Evolutionary conservation across 768 basidiomycete species (phyloP), one percentile per base, ranked within the genome.

Genomic region (Naganishia antarctica): DNA sequence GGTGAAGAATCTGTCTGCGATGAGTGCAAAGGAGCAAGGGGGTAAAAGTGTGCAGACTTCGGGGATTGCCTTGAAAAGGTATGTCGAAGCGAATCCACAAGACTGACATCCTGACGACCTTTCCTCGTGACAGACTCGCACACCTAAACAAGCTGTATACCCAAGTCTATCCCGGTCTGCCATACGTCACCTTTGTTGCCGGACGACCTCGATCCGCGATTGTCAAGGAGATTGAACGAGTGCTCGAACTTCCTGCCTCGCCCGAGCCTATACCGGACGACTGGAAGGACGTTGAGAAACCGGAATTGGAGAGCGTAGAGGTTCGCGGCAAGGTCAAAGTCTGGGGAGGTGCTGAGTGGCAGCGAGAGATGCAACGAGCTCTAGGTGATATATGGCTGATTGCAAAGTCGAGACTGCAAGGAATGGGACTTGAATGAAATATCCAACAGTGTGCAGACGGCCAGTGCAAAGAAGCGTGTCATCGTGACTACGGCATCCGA

Each of bases 161-260:
- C 73, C 79, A 73, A 29, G 78, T 78, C 60, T 94, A 86, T 71
- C 85, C 87, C 0, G 85, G 87, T 3, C 74, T 96, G 68, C 82
- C 88, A 21, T 94, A 91, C 73, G 89, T 96, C 78, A 92, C 90
- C 5, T 96, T 92, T 72, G 92, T 94, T 43, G 90, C 91, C 71
- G 89, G 90, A 34, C 83, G 91, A 64, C 83, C 83, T 66, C 81
- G 91, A 41, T 82, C 82, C 34, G 82, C 76, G 48, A 86, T 96
- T 69, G 86, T 84, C 41, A 81, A 84, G 69, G 90, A 92, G 79
- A 87, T 96, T 82, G 89, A 92, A 76, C 81, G 80, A 63, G 80
- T 80, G 60, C 79, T 93, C 34, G 81, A 79, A 4, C 72, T 70
- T 4, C 47, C 65, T 0, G 5, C 49, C 23, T 65, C 72, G 11